Evolutionary conservation across 2,329 filamentous ascomycete genomes (phyloP).

Genomic region (Pleurostoma richardsiae): DNA sequence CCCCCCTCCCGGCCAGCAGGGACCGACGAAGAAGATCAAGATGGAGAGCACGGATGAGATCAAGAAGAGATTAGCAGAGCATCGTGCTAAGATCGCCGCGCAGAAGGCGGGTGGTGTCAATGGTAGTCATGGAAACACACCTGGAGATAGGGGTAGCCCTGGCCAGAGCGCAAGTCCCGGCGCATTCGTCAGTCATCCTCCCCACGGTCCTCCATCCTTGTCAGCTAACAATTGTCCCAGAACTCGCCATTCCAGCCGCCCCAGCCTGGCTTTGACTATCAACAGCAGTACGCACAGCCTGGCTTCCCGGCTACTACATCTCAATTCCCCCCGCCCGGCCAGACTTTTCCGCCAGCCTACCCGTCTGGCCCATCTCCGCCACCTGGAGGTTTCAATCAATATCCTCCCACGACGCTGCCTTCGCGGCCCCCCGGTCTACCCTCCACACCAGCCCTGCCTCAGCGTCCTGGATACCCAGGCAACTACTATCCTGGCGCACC

Average conservation of each 20-base stretch:
- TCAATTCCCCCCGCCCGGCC: constrained; percentile 12
- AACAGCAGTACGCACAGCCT: constrained; percentile 8
- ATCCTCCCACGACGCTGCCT: constrained; percentile 35
- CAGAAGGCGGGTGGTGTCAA: constrained; percentile 49
- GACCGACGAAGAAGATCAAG: constrained; percentile 65
- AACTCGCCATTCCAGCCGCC: constrained; percentile 39
- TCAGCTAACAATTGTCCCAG: constrained; percentile 20
- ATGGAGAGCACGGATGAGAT: constrained; percentile 72
- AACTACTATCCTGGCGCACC: constrained; percentile 17
- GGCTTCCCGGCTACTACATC: constrained; percentile 14
- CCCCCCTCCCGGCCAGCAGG: constrained; percentile 64
- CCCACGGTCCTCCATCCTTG: not conserved
- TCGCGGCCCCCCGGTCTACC: constrained; percentile 34
- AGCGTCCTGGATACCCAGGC: constrained; percentile 21
- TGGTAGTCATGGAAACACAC: constrained; percentile 50
- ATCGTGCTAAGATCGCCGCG: constrained; percentile 63
- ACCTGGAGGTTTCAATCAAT: constrained; percentile 19
- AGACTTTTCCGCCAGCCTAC: constrained; percentile 32
- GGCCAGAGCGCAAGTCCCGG: constrained; percentile 45
- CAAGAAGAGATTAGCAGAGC: constrained; percentile 74
- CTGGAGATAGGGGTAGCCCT: constrained; percentile 43
- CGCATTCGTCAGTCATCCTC: constrained; percentile 51
- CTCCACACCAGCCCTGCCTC: constrained; percentile 16
- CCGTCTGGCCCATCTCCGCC: constrained; percentile 26
- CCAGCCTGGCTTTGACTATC: constrained; percentile 13